Conservation (phyloP, 2,329 filamentous ascomycete genomes). For the Penicillium sp. region DNA sequence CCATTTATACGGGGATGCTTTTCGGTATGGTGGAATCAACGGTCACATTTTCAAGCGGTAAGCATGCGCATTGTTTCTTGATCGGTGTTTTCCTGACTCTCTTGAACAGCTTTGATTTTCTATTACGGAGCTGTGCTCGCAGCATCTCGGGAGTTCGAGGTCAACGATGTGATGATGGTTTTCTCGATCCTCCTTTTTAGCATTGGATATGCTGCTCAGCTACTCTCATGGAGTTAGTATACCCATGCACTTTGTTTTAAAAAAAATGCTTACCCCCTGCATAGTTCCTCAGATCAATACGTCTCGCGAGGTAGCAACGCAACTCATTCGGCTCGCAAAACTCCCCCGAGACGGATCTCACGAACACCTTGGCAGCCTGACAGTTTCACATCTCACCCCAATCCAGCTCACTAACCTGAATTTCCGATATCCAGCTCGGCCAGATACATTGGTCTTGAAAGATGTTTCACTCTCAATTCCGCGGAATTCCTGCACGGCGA, state of each 20-base stretch:
- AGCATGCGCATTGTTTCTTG: constrained; percentile 9
- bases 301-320: constrained; percentile 68
- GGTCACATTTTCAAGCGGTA: constrained; percentile 65
- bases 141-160: constrained; percentile 47
- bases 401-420: constrained; percentile 62
- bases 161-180: constrained; percentile 66
- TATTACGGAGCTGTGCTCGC: constrained; percentile 74
- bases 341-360: constrained; percentile 58
- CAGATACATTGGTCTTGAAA: constrained; percentile 56
- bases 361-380: constrained; percentile 55
- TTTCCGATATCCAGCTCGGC: constrained; percentile 69
- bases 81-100: constrained; percentile 8
- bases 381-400: constrained; percentile 45
- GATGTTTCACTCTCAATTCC: constrained; percentile 65
- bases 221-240: constrained; percentile 61
- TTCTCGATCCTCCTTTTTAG: constrained; percentile 83
- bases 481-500: constrained; percentile 65
- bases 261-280: constrained; percentile 5
- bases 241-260: not conserved
- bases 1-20: constrained; percentile 65
- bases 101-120: constrained; percentile 65
- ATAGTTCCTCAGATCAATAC: constrained; percentile 74
- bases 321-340: constrained; percentile 67
- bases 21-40: constrained; percentile 77
- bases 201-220: constrained; percentile 66